These are phyloP conservation scores for Neurospora cerealis DNA, from an alignment of 495 filamentous ascomycete genomes.

Conservation along the genomic window DNA sequence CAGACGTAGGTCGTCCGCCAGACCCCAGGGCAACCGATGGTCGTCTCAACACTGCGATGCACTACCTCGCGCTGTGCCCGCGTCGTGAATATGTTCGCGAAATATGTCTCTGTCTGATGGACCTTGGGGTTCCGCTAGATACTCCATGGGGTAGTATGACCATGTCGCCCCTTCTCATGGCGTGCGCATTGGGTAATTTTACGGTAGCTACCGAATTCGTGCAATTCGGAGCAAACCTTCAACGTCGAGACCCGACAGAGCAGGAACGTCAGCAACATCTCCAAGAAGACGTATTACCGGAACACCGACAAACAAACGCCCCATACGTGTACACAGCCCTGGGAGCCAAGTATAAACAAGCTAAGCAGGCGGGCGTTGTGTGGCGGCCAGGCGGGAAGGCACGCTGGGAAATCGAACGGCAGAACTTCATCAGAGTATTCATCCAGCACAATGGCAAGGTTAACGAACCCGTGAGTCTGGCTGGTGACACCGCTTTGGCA, in stretches of 20 bases:
- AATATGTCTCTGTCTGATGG: neutral
- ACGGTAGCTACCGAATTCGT: neutral
- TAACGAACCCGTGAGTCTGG: neutral
- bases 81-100: neutral
- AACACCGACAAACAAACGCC: neutral
- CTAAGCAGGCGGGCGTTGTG: neutral
- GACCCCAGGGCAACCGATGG: neutral
- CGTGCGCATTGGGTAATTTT: neutral
- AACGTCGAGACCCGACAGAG: neutral
- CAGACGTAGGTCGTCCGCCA: neutral
- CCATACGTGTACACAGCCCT: neutral
- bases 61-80: constrained; percentile 1
- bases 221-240: neutral
- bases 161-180: neutral
- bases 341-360: neutral
- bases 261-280: neutral
- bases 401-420: neutral
- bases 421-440: neutral
- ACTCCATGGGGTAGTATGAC: neutral
- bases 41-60: neutral
- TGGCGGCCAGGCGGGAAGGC: neutral
- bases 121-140: neutral
- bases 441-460: neutral
- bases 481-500: neutral
- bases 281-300: neutral